phyloP scores from a whole-genome alignment of 208 protist genomes.

The Trypanosoma scelopori region DNA sequence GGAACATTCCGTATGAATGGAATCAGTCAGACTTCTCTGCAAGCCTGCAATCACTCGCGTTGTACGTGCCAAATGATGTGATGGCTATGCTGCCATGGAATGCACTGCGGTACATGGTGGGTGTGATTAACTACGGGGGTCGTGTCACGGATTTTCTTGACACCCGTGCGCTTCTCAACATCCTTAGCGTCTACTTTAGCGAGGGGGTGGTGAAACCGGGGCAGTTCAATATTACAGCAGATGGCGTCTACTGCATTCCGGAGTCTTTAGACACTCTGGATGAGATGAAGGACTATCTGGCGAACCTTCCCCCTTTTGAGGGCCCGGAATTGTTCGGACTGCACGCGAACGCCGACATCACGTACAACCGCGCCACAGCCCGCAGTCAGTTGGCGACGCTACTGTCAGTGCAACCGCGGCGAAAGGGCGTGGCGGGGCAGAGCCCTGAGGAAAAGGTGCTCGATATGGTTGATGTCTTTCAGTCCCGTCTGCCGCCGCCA shows the following conservation, averaged over 20 bases:
- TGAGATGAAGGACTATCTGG: conserved; percentile 68
- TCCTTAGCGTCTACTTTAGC: conserved; percentile 80
- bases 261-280: conserved; percentile 64
- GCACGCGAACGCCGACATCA: conserved; percentile 95
- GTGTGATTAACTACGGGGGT: conserved; percentile 96
- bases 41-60: conserved; percentile 76
- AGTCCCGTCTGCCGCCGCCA: conserved; percentile 63
- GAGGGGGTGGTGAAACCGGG: conserved; percentile 49
- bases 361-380: conserved; percentile 89
- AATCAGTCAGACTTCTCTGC: conserved; percentile 92
- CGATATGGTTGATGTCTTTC: conserved; percentile 76
- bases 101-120: conserved; percentile 91
- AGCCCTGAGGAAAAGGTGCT: conserved; percentile 80
- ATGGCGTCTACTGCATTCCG: conserved; percentile 88
- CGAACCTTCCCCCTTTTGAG: conserved; percentile 91
- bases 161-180: conserved; percentile 73
- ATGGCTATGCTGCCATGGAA: conserved; percentile 62
- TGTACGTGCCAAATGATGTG: conserved; percentile 62
- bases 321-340: conserved; percentile 95
- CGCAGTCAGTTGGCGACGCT: conserved; percentile 83
- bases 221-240: conserved; percentile 78
- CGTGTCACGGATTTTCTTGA: conserved; percentile 94
- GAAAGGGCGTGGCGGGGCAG: conserved; percentile 49
- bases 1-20: conserved; percentile 97
- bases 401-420: conserved; percentile 90